phyloP scores from a whole-genome alignment of 73 alveolate species.

The Paramecium octaurelia region DNA sequence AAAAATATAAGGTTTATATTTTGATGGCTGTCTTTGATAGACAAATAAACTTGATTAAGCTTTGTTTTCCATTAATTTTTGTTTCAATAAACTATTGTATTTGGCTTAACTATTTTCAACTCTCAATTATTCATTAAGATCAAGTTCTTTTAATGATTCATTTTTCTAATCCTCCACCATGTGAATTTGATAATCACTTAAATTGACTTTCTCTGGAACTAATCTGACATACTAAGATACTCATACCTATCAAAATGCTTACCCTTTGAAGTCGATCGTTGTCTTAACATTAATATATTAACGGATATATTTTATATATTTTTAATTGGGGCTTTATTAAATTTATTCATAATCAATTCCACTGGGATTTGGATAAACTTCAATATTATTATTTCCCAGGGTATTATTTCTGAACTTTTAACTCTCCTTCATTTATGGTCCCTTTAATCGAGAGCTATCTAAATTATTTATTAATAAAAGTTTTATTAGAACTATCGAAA shows the following conservation, averaged over 20 bases:
- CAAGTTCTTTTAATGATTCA: not conserved
- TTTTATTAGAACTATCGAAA: not conserved
- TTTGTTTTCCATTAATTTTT: not conserved
- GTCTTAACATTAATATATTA: not conserved
- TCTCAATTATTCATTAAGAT: conserved; percentile 1
- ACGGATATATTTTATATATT: not conserved
- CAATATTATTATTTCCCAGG: not conserved
- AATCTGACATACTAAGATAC: not conserved
- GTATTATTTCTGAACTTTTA: too few species aligned
- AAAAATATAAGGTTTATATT: conserved; percentile 5
- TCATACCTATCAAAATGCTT: not conserved
- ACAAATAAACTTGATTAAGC: not conserved
- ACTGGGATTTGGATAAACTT: not conserved
- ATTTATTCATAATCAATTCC: not conserved
- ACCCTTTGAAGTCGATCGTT: conserved; percentile 11
- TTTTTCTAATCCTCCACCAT: not conserved
- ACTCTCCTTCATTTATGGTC: not conserved
- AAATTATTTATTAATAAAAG: not conserved
- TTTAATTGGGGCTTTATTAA: not conserved
- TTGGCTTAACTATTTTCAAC: not conserved
- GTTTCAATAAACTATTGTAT: not conserved
- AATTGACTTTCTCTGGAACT: conserved; percentile 11
- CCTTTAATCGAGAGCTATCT: not conserved
- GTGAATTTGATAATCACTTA: conserved; percentile 8
- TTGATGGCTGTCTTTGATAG: not conserved